Conservation (phyloP, 768 basidiomycete species). For the Tubosaeta brunneosetosa region DNA sequence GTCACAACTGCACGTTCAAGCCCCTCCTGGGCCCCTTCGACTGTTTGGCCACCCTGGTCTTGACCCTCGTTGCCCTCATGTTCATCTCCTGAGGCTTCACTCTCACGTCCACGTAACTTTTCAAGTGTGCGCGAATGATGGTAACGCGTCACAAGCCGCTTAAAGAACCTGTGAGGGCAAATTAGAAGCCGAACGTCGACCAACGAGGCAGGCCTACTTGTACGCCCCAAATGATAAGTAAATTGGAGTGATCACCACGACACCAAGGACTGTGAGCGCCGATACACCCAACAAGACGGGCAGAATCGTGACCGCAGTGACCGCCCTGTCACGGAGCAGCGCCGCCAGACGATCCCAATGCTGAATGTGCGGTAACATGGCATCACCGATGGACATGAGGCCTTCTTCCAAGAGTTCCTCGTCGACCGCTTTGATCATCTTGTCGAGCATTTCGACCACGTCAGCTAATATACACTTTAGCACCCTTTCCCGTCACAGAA, state of each 20-base stretch:
- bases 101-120: background rate
- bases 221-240: background rate
- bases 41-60: background rate
- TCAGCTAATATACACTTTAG: background rate
- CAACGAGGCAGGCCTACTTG: constrained; percentile 4
- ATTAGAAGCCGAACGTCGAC: background rate
- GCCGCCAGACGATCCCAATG: constrained; percentile 15
- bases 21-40: background rate
- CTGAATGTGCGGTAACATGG: constrained; percentile 10
- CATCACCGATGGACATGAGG: constrained; percentile 14
- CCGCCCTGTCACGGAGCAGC: background rate
- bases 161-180: background rate
- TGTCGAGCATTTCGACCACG: constrained; percentile 11
- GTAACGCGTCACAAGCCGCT: background rate
- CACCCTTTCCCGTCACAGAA: background rate
- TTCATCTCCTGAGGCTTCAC: background rate
- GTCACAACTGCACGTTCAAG: background rate
- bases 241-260: constrained; percentile 4
- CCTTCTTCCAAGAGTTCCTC: constrained; percentile 10
- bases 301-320: background rate
- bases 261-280: constrained; percentile 3
- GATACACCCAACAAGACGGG: constrained; percentile 15
- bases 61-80: background rate
- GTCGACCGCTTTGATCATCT: constrained; percentile 16
- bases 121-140: background rate